A percentile compares a stretch with the other conserved stretches of the same genome.
Evolutionary conservation across 305 asterid genomes (phyloP).

Genomic region (Rubia peregrina): DNA sequence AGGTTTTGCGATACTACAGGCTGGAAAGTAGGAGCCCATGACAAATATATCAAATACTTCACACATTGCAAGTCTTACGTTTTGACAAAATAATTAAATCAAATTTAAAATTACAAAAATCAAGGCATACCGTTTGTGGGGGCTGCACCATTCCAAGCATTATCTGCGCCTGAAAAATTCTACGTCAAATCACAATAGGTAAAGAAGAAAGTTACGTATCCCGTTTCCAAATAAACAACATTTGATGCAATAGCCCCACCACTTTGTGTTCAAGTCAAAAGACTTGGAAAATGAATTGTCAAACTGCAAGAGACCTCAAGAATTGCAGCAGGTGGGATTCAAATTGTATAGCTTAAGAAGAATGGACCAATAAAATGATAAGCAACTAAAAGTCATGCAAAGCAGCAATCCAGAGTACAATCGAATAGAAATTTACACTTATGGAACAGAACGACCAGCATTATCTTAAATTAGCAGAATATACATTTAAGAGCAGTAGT

Average conservation of each 20-base stretch:
- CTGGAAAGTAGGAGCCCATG: slow-evolving; percentile 45
- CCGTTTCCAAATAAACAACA: background rate
- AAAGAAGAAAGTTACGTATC: slow-evolving; percentile 7
- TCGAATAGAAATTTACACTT: background rate
- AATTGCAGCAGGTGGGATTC: slow-evolving; percentile 4
- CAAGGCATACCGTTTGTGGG: slow-evolving; percentile 57
- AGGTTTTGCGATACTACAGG: slow-evolving; percentile 45
- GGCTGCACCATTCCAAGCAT: slow-evolving; percentile 97
- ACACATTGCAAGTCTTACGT: slow-evolving; percentile 13
- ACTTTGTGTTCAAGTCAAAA: slow-evolving; percentile 1
- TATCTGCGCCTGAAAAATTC: slow-evolving; percentile 65
- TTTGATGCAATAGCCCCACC: background rate
- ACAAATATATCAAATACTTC: slow-evolving; percentile 17
- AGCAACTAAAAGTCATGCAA: background rate
- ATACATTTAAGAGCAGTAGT: background rate
- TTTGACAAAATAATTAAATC: slow-evolving; percentile 12
- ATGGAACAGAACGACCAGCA: no score
- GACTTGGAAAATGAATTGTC: background rate
- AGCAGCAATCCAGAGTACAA: background rate
- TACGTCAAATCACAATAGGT: slow-evolving; percentile 18
- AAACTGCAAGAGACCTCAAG: background rate
- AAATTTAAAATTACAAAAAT: slow-evolving; percentile 12
- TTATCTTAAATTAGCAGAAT: background rate
- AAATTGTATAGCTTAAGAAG: background rate
- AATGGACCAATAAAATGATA: background rate